Base-by-base conservation (phyloP, 805 yeast species). In the Sugiyamaella floridensis region DNA sequence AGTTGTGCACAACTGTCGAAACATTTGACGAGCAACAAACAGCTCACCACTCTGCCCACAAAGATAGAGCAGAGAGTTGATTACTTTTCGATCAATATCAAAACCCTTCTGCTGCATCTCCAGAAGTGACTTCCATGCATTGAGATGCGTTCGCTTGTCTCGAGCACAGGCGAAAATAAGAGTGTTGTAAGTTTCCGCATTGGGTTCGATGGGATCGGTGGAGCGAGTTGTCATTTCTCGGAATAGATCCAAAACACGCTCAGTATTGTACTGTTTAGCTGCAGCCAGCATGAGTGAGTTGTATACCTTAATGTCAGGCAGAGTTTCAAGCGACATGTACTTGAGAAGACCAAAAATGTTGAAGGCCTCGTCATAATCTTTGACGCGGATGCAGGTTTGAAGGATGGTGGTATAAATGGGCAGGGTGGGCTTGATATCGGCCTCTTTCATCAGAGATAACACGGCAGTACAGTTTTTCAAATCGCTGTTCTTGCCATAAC, bases 321-420 rank as follows among this genome's bases (percentile, higher is more conserved):
- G 76, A 14, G 89, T 80, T 26, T 73, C 71, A 4, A 73, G 62
- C 0, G 93, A 81, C 58, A 85, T 66, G 65, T 87, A 92, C 64
- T 89, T 92, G 89, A 93, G 82, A 56, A 88, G 80, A 58, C 85
- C 89, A 68, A 93, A 93, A 1, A 86, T 72, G 45, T 81, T 81
- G 52, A 78, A 77, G 0, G 96, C 95, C 56, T 84, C 81, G 15
- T 72, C 66, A 55, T 74, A 79, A 51, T 77, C 53, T 63, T 70
- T 49, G 74, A 62, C 62, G 50, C 79, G 74, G 6, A 82, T 80
- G 61, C 85, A 80, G 20, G 86, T 74, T 55, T 83, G 82, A 43
- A 87, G 62, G 6, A 85, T 73, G 42, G 80, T 78, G 2, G 84
- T 75, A 58, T 81, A 82, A 1, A 82, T 69, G 3, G 40, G 48